phyloP scores from a whole-genome alignment of 306 rosid genomes.

The Crataegus laevigata region DNA sequence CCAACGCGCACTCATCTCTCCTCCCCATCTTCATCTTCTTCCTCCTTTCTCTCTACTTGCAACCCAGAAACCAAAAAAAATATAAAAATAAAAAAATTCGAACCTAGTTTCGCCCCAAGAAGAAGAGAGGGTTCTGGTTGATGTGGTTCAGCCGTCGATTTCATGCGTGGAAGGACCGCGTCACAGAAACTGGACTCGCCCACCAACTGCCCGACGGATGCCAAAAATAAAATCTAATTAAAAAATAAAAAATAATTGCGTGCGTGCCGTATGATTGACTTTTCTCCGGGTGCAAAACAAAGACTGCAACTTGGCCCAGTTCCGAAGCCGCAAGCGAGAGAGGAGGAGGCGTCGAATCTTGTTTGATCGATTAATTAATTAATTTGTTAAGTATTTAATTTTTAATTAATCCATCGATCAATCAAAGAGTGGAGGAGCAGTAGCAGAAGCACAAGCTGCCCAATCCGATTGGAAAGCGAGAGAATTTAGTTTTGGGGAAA shows the following conservation, averaged over 20 bases:
- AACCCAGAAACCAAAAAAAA: too few relatives aligned
- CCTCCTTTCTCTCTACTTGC: too few relatives aligned
- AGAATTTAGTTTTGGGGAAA: background rate
- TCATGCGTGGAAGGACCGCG: background rate
- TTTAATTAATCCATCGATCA: background rate
- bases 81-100: too few relatives aligned
- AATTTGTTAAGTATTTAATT: background rate
- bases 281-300: background rate
- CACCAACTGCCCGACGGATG: background rate
- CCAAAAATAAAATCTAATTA: background rate
- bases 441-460: background rate
- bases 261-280: background rate
- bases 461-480: background rate
- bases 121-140: too few relatives aligned
- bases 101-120: too few relatives aligned
- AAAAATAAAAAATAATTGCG: background rate
- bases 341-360: background rate
- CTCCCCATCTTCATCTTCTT: too few relatives aligned
- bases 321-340: background rate
- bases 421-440: background rate
- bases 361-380: background rate
- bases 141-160: background rate
- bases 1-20: too few relatives aligned
- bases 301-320: background rate
- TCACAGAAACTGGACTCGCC: background rate